Evolutionary conservation across 768 basidiomycete species (phyloP), one percentile per base, ranked within the genome.

Genomic region (Trametes cingulata): DNA sequence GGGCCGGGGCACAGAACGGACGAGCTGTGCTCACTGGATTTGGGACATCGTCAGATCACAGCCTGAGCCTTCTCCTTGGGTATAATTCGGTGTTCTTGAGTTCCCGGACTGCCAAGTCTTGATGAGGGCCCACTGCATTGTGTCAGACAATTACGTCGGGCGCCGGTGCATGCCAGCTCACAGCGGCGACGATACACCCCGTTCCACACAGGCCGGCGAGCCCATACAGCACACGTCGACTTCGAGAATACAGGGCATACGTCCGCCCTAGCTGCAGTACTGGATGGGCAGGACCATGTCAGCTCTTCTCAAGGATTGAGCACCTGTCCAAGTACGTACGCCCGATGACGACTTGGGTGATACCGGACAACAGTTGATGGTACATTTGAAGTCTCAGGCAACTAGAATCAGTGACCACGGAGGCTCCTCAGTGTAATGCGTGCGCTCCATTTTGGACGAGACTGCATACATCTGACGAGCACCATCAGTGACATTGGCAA

Each of bases 221-320:
- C 25, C 27, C 42, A 58, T 24, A 4, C 13, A 68, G 33, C 29
- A 69, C 27, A 43, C 50, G 46, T 10, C 50, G 59, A 9, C 50
- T 65, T 42, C 65, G 58, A 39, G 41, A 24, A 42, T 67, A 68
- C 20, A 69, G 50, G 3, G 65, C 67, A 20, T 66, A 68, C 10
- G 64, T 63, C n/a, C 68, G 61, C 51, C 64, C 55, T 3, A 55
- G 8, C 6, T 66, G 60, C 8, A 69, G 49, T n/a, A 47, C 68
- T 67, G 45, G n/a, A n/a, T n/a, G n/a, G n/a, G 35, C 10, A 39
- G 25, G 2, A 22, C 4, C 29, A 35, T 10, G n/a, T 24, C n/a
- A n/a, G 24, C 22, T 10, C 29, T 4, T 10, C 6, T 33, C 29
- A 49, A 22, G 3, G 20, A 12, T 29, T 14, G n/a, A 39, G 14